phyloP scores from a whole-genome alignment of 2,329 filamentous ascomycete species.

The Phoma sp. region DNA sequence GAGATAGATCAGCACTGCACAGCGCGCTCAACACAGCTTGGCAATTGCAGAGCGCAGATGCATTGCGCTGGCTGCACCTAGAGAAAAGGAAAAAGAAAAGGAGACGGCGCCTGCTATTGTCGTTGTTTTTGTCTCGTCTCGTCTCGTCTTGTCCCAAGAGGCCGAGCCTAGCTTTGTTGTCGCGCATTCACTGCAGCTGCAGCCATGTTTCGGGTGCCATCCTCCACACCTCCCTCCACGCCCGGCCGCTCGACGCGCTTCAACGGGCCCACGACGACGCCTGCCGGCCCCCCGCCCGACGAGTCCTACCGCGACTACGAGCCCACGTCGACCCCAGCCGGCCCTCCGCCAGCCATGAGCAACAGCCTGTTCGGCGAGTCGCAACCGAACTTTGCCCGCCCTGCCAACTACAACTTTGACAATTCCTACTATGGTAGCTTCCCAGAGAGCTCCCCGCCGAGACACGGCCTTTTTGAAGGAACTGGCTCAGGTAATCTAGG shows the following conservation, averaged over 20 bases:
- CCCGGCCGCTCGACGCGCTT: slow-evolving; percentile 37
- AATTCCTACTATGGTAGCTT: slow-evolving; percentile 26
- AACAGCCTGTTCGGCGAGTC: slow-evolving; percentile 58
- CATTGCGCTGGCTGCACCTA: neutral
- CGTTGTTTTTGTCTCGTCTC: slow-evolving; percentile 9
- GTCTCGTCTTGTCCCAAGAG: neutral
- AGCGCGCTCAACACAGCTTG: neutral
- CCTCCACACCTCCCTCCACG: slow-evolving; percentile 45
- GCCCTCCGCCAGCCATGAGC: slow-evolving; percentile 55
- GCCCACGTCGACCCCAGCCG: slow-evolving; percentile 63
- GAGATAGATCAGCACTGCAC: neutral
- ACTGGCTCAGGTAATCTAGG: slow-evolving; percentile 35
- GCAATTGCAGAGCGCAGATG: neutral
- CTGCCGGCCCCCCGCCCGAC: slow-evolving; percentile 62
- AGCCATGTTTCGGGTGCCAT: slow-evolving; percentile 45
- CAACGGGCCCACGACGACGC: slow-evolving; percentile 60
- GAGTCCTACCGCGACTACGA: slow-evolving; percentile 46
- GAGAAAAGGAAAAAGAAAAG: neutral
- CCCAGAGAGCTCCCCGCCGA: slow-evolving; percentile 44
- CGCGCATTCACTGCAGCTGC: neutral
- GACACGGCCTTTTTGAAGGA: slow-evolving; percentile 35
- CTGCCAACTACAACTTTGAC: slow-evolving; percentile 29
- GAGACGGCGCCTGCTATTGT: slow-evolving; percentile 8
- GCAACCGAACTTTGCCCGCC: slow-evolving; percentile 44
- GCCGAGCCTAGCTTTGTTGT: slow-evolving; percentile 9